Base-by-base conservation (phyloP, 2,329 filamentous ascomycete species). In the Botrytis squamosa region DNA sequence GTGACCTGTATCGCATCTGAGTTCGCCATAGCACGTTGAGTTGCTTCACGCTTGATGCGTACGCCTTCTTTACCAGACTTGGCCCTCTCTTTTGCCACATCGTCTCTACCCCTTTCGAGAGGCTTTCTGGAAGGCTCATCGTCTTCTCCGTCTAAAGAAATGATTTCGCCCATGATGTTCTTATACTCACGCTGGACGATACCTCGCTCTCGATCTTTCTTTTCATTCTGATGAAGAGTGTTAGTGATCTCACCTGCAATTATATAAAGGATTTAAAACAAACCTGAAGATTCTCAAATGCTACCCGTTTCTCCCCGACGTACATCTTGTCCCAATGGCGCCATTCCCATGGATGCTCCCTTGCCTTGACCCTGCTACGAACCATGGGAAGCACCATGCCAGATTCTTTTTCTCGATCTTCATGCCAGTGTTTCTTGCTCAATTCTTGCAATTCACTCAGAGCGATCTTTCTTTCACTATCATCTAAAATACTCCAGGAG, bases 291-390 rank as follows among this genome's bases (percentile, higher is more conserved):
- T 22, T 70, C 1, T 29, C n/a, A 36, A 62, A 75, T 5, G 68
- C n/a, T n/a, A n/a, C n/a, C n/a, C 40, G 33, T 20, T 22, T 68
- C 71, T 76, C 71, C 14, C 33, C 49, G 16, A 20, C 33, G 5
- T 74, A 40, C 65, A 74, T 46, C 1, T 16, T 29, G 22, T 70
- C 33, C 73, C 73, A 75, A 22, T 57, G 29, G 25, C 63, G 59
- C 70, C 68, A 73, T 49, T 75, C 75, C 55, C 65, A 69, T 16
- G 62, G 66, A 14, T n/a, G n/a, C n/a, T n/a, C n/a, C n/a, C n/a
- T n/a, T n/a, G n/a, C n/a, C n/a, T 49, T 25, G 1, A 29, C 9
- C 14, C 55, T 68, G 44, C 55, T 59, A 49, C 59, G n/a, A n/a
- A n/a, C n/a, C n/a, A n/a, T 29, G 3, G 33, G 65, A 0, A 68